These are phyloP conservation scores for Monosporozyma aquatica DNA, from an alignment of 805 yeast genomes.

Conservation along the genomic window DNA sequence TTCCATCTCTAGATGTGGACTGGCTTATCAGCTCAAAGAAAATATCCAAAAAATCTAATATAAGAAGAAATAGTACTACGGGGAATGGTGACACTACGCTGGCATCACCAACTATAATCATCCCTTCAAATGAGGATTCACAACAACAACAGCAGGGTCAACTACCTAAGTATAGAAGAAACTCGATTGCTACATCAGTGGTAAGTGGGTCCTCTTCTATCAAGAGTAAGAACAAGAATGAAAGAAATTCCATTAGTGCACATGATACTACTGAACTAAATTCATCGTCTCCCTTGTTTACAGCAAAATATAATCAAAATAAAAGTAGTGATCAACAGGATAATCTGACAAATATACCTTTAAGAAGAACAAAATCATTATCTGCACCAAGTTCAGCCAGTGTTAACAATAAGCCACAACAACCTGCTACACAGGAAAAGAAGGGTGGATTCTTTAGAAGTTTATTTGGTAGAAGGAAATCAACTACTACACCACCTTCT, in stretches of 20 bases:
- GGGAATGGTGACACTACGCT: neutral
- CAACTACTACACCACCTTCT: neutral
- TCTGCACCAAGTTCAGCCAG: slow-evolving; percentile 16
- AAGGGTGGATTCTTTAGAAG: slow-evolving; percentile 31
- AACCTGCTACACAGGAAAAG: slow-evolving; percentile 19
- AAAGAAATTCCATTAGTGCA: neutral
- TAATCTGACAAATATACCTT: slow-evolving; percentile 1
- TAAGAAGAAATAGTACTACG: neutral
- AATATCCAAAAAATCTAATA: neutral
- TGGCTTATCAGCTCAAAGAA: slow-evolving; percentile 23
- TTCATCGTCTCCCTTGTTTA: neutral
- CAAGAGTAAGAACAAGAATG: neutral
- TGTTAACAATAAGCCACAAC: neutral
- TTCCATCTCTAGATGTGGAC: slow-evolving; percentile 22
- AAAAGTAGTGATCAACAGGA: neutral
- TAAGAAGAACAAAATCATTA: slow-evolving; percentile 29
- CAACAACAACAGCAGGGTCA: neutral
- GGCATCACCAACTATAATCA: neutral
- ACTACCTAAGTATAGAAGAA: slow-evolving; percentile 2
- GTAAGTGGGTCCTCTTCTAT: neutral
- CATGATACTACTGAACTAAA: neutral
- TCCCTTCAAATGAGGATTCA: neutral
- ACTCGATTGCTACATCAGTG: slow-evolving; percentile 4
- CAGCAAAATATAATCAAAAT: neutral
- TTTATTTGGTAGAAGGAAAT: slow-evolving; percentile 20